Conservation (phyloP, 1,284 basidiomycete genomes). For the Leccinum fallax region DNA sequence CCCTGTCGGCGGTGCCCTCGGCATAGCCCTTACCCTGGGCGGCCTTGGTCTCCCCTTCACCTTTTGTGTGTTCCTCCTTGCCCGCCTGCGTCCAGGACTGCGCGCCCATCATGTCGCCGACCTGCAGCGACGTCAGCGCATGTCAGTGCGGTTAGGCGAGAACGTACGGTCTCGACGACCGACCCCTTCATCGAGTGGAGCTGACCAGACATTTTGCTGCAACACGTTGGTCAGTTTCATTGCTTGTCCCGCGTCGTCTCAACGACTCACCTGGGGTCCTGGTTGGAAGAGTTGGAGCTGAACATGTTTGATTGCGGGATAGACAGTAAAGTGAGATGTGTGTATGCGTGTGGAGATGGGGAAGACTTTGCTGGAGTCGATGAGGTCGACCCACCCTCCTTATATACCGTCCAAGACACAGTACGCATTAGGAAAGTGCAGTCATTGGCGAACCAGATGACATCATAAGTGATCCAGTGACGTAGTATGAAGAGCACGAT, state of each 20-base stretch:
- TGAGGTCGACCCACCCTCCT: slow-evolving; percentile 8
- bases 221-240: slow-evolving; percentile 5
- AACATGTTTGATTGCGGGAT: neutral
- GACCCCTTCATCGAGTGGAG: slow-evolving; percentile 63
- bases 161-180: slow-evolving; percentile 53
- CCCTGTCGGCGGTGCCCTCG: slow-evolving; percentile 60
- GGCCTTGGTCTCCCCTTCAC: slow-evolving; percentile 62
- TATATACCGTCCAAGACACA: slow-evolving; percentile 27
- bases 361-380: slow-evolving; percentile 4
- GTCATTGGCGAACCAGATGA: slow-evolving; percentile 23
- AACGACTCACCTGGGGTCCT: slow-evolving; percentile 33
- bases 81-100: slow-evolving; percentile 55
- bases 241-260: neutral
- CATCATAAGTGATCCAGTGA: slow-evolving; percentile 32
- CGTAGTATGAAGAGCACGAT: slow-evolving; percentile 18
- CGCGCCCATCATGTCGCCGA: slow-evolving; percentile 53
- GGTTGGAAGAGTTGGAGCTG: slow-evolving; percentile 21
- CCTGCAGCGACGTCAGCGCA: slow-evolving; percentile 24
- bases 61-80: slow-evolving; percentile 64
- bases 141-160: neutral
- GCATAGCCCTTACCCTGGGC: slow-evolving; percentile 57
- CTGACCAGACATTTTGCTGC: slow-evolving; percentile 65
- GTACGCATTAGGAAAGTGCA: slow-evolving; percentile 36
- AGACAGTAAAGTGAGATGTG: neutral
- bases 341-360: slow-evolving; percentile 1